Evolutionary conservation across 2,329 filamentous ascomycete genomes (phyloP).

Genomic region (Nigrospora sphaerica): DNA sequence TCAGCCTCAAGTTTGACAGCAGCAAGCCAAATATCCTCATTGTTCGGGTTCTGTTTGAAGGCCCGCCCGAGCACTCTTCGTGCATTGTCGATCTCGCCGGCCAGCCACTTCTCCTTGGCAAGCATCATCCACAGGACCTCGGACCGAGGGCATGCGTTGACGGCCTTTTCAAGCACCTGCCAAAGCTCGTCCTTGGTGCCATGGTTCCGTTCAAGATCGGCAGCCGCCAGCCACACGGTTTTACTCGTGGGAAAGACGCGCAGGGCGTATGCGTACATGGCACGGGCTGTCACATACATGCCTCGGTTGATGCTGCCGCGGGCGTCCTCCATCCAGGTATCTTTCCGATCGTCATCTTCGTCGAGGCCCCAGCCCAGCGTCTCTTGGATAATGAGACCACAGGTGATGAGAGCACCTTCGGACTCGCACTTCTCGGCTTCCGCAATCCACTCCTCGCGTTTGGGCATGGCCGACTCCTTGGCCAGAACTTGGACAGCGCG

Average conservation of each 20-base stretch:
- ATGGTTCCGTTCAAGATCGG: conserved; percentile 85
- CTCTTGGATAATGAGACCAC: conserved; percentile 82
- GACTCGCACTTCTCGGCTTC: conserved; percentile 94
- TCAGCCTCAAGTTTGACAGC: conserved; percentile 96
- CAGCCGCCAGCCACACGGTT: conserved; percentile 83
- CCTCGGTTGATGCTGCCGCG: conserved; percentile 73
- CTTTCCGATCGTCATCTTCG: conserved; percentile 92
- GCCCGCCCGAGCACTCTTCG: conserved; percentile 78
- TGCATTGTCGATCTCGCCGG: conserved; percentile 80
- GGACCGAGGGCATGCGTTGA: conserved; percentile 85
- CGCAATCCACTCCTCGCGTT: conserved; percentile 92
- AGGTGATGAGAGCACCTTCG: conserved; percentile 81
- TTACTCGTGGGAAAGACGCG: conserved; percentile 84
- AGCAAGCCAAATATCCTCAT: conserved; percentile 96
- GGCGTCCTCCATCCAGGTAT: conserved; percentile 93
- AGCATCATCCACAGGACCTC: conserved; percentile 95
- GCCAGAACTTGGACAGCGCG: conserved; percentile 82
- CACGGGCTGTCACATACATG: conserved; percentile 81
- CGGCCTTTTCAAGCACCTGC: conserved; percentile 83
- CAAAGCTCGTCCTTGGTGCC: conserved; percentile 77
- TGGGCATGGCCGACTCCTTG: conserved; percentile 91
- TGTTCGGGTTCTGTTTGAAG: conserved; percentile 92
- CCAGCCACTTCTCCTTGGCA: conserved; percentile 89
- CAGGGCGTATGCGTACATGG: conserved; percentile 87
- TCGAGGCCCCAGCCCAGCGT: conserved; percentile 90